These are phyloP conservation scores for Diaporthe sp. DNA, from an alignment of 2,329 filamentous ascomycete species.

Conservation along the genomic window DNA sequence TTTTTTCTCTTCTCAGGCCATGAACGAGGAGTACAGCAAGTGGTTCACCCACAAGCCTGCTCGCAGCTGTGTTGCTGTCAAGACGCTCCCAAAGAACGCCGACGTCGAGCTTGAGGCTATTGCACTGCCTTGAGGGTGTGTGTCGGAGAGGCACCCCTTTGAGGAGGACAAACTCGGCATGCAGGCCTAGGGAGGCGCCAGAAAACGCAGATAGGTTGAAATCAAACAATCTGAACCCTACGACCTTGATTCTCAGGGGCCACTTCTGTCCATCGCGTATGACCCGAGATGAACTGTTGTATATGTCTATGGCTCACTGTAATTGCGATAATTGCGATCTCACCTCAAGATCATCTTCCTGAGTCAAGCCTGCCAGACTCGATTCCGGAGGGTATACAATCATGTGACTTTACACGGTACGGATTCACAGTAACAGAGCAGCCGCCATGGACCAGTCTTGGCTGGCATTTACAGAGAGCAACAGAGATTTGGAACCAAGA, in stretches of 20 bases:
- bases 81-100: constrained; percentile 87
- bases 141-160: neutral
- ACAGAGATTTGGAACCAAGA: neutral
- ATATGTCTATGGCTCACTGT: neutral
- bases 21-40: constrained; percentile 89
- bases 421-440: neutral
- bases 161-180: neutral
- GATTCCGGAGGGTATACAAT: neutral
- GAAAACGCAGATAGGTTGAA: constrained; percentile 2
- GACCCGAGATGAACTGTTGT: neutral
- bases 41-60: constrained; percentile 88
- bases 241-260: neutral
- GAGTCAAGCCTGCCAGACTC: neutral
- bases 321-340: neutral
- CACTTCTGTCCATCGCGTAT: neutral
- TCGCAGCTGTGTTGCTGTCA: constrained; percentile 91
- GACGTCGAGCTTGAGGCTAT: constrained; percentile 93
- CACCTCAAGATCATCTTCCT: neutral
- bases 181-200: too few relatives aligned
- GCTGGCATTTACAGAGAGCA: neutral
- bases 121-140: constrained; percentile 70
- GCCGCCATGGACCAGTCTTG: constrained; percentile 16
- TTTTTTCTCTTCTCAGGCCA: constrained; percentile 62
- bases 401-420: neutral
- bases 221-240: neutral